Base-by-base conservation (phyloP, 352 stramenopile species). In the Phytophthora pini region DNA sequence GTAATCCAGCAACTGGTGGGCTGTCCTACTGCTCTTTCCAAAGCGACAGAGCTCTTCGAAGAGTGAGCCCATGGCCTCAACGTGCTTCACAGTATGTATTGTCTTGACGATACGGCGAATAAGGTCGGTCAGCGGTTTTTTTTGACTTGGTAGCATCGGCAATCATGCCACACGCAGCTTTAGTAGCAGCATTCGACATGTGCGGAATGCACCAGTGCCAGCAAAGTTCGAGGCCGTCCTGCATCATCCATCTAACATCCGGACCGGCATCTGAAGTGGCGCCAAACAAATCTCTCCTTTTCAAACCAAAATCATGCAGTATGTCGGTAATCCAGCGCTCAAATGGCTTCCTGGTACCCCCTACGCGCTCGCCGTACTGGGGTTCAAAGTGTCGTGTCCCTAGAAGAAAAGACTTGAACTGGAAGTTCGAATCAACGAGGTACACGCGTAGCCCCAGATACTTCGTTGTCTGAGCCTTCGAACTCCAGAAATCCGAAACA, bases 201-300 rank as follows among this genome's bases (percentile, higher is more conserved):
- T 56, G 50, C 9, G 50, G 34, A 4, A 56, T 47, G 7, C 32
- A 39, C 50, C 34, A 47, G 36, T 56, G 34, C 50, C 50, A 56
- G 15, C 26, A 15, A 4, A 47, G 24, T 3, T 13, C 4, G 9
- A 56, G 5, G 5, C 43, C 7, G 6, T 1, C 26, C 20, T 47
- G 26, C 47, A 56, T 45, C 50, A 56, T 47, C 34, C 38, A 47
- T 36, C 47, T 56, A 2, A 56, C 50, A 26, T 56, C 38, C 3
- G 50, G 12, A 26, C 36, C 50, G 7, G 20, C 38, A 22, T 56
- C 50, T 6, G 32, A 46, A 5, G 49, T 56, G 22, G 49, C 36
- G 4, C 8, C 49, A 22, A 32, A 56, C 5, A 46, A 1, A 4
- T 56, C 34, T 20, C 15, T 12, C 3, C 7, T 17, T 3, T 9